Conservation (phyloP, 2,329 filamentous ascomycete species). For the Aspergillus jensenii region DNA sequence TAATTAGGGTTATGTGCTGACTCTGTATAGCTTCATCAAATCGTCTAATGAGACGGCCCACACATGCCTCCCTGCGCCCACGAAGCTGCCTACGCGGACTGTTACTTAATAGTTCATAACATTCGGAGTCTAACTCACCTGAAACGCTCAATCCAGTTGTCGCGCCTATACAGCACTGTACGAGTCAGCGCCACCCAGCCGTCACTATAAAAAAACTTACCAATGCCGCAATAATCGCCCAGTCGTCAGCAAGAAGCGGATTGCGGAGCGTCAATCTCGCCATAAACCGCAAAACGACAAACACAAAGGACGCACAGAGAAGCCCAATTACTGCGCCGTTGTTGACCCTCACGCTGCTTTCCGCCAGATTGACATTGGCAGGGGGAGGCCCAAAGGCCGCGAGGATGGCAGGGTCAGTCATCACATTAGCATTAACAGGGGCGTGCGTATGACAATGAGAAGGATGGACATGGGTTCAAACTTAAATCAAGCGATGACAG, state of each 20-base stretch:
- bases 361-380: constrained; percentile 9
- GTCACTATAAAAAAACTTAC: background rate
- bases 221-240: constrained; percentile 12
- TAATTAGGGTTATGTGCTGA: background rate
- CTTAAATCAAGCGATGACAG: too few relatives aligned
- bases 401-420: constrained; percentile 10
- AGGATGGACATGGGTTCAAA: too few relatives aligned
- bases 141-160: constrained; percentile 10
- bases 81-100: constrained; percentile 1
- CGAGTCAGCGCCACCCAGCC: too few relatives aligned
- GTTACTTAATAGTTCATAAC: too few relatives aligned
- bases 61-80: constrained; percentile 14
- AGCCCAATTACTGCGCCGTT: constrained; percentile 14
- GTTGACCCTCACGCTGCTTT: background rate
- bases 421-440: too few relatives aligned
- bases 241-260: constrained; percentile 17
- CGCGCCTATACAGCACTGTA: constrained; percentile 3
- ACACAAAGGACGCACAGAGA: constrained; percentile 4
- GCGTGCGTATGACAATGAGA: too few relatives aligned
- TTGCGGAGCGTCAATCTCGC: constrained; percentile 10
- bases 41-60: constrained; percentile 10
- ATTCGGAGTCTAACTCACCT: background rate
- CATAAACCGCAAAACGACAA: constrained; percentile 16
- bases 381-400: constrained; percentile 15
- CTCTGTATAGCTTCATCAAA: constrained; percentile 12